Evolutionary conservation across 352 stramenopile species (phyloP).

Genomic region (Phytopythium sindhum): DNA sequence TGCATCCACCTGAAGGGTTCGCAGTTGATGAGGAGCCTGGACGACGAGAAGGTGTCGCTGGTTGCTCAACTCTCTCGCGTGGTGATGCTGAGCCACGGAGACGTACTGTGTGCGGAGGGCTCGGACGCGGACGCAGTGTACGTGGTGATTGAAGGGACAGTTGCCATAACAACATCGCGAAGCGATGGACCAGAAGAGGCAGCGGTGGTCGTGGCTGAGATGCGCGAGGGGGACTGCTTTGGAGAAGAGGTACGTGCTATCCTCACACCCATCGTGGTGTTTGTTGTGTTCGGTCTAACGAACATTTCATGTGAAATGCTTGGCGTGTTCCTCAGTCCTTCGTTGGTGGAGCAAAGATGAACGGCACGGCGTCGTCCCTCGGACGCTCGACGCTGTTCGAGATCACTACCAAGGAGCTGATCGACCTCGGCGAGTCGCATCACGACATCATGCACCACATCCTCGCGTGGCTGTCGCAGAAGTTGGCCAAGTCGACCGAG

Average conservation of each 20-base stretch:
- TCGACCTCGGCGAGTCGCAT: slow-evolving; percentile 77
- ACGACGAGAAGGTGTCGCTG: slow-evolving; percentile 80
- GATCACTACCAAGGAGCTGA: slow-evolving; percentile 70
- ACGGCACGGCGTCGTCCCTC: slow-evolving; percentile 38
- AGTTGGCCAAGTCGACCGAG: slow-evolving; percentile 60
- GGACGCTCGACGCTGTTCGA: slow-evolving; percentile 67
- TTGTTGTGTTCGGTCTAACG: slow-evolving; percentile 1
- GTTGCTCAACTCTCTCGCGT: slow-evolving; percentile 74
- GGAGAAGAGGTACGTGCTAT: slow-evolving; percentile 61
- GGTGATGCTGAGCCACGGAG: slow-evolving; percentile 46
- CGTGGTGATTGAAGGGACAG: slow-evolving; percentile 67
- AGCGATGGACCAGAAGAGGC: slow-evolving; percentile 7
- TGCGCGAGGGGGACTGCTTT: slow-evolving; percentile 73
- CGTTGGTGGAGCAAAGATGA: slow-evolving; percentile 45
- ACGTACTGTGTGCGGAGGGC: slow-evolving; percentile 50
- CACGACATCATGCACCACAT: slow-evolving; percentile 82
- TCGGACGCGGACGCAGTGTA: slow-evolving; percentile 49
- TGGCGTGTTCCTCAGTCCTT: slow-evolving; percentile 46
- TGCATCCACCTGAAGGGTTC: slow-evolving; percentile 83
- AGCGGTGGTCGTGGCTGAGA: slow-evolving; percentile 27
- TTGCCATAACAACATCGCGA: slow-evolving; percentile 35
- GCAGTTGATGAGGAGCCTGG: slow-evolving; percentile 76
- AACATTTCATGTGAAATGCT: neutral
- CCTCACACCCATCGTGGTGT: neutral
- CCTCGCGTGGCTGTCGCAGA: slow-evolving; percentile 74